Conservation (phyloP, 2,329 filamentous ascomycete species). For the Triangularia verruculosa region DNA sequence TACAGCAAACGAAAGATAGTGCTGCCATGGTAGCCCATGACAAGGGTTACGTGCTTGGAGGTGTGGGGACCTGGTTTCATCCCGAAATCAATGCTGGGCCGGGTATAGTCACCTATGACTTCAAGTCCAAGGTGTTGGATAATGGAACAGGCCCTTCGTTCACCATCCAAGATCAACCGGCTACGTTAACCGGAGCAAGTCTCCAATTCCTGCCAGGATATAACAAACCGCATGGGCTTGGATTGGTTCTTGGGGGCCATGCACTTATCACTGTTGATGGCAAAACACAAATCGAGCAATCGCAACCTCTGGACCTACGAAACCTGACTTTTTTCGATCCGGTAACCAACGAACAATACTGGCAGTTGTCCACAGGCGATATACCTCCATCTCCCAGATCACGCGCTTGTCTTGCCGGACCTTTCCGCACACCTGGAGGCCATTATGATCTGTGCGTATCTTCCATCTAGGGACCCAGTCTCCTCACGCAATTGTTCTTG, state of each 20-base stretch:
- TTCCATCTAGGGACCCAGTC: no score
- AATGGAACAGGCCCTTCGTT: constrained; percentile 19
- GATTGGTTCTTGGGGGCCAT: constrained; percentile 18
- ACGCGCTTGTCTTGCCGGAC: constrained; percentile 12
- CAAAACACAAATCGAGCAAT: not conserved
- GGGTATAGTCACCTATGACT: constrained; percentile 16
- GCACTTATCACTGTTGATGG: constrained; percentile 6
- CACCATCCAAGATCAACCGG: constrained; percentile 17
- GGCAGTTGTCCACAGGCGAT: constrained; percentile 16
- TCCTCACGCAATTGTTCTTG: no score
- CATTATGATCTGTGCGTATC: not conserved
- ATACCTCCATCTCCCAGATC: constrained; percentile 11
- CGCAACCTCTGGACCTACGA: constrained; percentile 7
- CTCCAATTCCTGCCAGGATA: not conserved
- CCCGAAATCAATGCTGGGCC: not conserved
- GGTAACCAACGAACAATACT: constrained; percentile 15
- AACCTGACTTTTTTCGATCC: constrained; percentile 26
- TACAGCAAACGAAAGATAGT: not conserved
- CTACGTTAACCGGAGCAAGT: not conserved
- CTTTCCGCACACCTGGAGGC: not conserved
- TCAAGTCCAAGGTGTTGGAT: constrained; percentile 14
- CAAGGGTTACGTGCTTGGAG: not conserved
- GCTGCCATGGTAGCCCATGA: constrained; percentile 1
- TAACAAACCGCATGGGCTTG: not conserved
- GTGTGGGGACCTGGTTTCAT: not conserved